A percentile compares a stretch with the other conserved stretches of the same genome.
Evolutionary conservation across 129 eudicot genomes (phyloP).

Genomic region (Erigeron canadensis): DNA sequence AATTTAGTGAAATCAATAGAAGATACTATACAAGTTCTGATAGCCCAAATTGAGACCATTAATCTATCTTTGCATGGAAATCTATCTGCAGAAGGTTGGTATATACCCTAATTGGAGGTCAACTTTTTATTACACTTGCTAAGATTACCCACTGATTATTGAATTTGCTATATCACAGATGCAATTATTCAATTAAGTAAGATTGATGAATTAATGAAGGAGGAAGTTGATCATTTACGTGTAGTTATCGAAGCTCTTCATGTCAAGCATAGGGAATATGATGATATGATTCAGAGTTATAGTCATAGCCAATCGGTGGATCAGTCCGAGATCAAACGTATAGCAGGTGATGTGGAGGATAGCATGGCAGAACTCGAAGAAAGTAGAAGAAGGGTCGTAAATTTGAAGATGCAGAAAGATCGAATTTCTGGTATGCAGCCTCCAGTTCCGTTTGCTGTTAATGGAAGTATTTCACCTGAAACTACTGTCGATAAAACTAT

Average conservation of each 20-base stretch:
- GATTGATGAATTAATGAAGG: constrained; percentile 75
- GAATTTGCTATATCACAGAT: constrained; percentile 46
- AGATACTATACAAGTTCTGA: constrained; percentile 59
- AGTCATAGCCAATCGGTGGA: constrained; percentile 58
- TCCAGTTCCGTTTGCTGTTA: constrained; percentile 49
- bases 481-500: constrained; percentile 61
- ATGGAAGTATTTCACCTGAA: constrained; percentile 78
- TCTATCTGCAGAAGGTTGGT: constrained; percentile 74
- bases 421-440: constrained; percentile 51
- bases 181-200: constrained; percentile 45
- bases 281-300: constrained; percentile 66
- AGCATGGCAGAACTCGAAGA: constrained; percentile 94
- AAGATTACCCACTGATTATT: constrained; percentile 18
- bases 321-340: constrained; percentile 71
- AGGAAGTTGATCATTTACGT: constrained; percentile 60
- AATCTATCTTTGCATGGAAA: constrained; percentile 55
- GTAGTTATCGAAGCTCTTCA: constrained; percentile 61
- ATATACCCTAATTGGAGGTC: constrained; percentile 16
- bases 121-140: background rate
- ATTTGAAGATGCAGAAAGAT: constrained; percentile 87
- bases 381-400: constrained; percentile 87
- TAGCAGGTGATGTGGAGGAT: constrained; percentile 90
- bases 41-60: constrained; percentile 52
- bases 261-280: constrained; percentile 72
- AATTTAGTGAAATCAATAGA: constrained; percentile 58